Percentiles rank a stretch among this genome's conserved stretches.
These are phyloP conservation scores for Inga laurina DNA, from an alignment of 306 rosid species.

Conservation along the genomic window DNA sequence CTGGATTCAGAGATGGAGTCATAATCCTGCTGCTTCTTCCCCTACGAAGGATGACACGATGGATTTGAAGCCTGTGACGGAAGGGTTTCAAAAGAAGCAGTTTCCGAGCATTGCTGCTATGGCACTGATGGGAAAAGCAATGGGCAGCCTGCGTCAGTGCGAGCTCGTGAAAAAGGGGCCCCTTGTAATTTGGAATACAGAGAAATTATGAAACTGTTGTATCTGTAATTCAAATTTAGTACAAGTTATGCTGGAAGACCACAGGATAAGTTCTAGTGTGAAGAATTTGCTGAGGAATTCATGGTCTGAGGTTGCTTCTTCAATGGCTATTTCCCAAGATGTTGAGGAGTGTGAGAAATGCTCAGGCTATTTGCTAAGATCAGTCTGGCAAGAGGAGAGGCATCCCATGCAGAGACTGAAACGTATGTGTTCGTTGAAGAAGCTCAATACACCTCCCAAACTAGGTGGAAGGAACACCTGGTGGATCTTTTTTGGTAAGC, in stretches of 20 bases:
- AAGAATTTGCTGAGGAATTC: conserved; percentile 2
- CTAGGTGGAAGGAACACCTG: not conserved
- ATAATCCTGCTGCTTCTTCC: conserved; percentile 32
- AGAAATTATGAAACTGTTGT: conserved; percentile 36
- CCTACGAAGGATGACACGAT: conserved; percentile 39
- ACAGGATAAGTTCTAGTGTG: conserved; percentile 1
- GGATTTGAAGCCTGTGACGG: conserved; percentile 33
- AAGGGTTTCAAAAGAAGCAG: conserved; percentile 52
- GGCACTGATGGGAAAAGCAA: conserved; percentile 90
- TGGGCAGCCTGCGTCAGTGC: conserved; percentile 52
- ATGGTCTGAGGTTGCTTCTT: conserved; percentile 23
- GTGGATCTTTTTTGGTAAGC: not conserved
- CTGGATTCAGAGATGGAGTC: conserved; percentile 85
- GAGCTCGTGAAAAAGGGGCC: conserved; percentile 58
- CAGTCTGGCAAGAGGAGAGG: conserved; percentile 15
- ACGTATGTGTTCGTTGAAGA: not conserved
- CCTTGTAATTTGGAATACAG: conserved; percentile 62
- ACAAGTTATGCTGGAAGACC: conserved; percentile 22
- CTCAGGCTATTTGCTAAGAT: conserved; percentile 11
- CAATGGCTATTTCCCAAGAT: not conserved
- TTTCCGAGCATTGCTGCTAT: conserved; percentile 93
- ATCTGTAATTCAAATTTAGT: conserved; percentile 17
- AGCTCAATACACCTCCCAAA: not conserved
- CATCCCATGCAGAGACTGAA: not conserved
- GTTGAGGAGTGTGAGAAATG: conserved; percentile 8